These are phyloP conservation scores for Lavandula angustifolia DNA, from an alignment of 257 asterid genomes.

Conservation along the genomic window DNA sequence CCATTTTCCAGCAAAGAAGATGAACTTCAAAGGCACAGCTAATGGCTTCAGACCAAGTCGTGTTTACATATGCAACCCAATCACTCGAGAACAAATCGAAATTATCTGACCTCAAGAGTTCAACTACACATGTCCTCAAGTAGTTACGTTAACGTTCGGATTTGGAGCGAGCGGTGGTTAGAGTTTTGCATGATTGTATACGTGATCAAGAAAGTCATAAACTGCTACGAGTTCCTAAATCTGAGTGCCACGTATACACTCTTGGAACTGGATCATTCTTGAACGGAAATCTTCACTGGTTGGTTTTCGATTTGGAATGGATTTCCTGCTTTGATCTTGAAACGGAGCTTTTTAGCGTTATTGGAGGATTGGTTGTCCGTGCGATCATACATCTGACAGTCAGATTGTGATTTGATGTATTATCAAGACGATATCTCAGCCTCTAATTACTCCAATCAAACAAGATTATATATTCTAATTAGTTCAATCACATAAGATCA, in stretches of 20 bases:
- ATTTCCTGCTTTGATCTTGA: neutral
- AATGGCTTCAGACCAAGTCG: too few relatives aligned
- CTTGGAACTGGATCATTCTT: neutral
- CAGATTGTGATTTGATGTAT: too few relatives aligned
- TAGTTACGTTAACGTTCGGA: neutral
- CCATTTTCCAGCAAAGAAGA: too few relatives aligned
- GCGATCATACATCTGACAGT: too few relatives aligned
- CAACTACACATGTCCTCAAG: neutral
- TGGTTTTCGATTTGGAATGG: neutral
- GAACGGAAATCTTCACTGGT: constrained; percentile 5
- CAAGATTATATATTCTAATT: too few relatives aligned
- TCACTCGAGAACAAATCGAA: constrained; percentile 3
- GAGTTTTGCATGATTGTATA: neutral
- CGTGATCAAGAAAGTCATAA: too few relatives aligned
- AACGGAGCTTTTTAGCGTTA: neutral
- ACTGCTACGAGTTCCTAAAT: too few relatives aligned
- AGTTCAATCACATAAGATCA: too few relatives aligned
- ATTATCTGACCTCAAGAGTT: neutral
- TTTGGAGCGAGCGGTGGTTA: neutral
- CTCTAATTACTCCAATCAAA: too few relatives aligned
- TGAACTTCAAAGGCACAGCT: too few relatives aligned
- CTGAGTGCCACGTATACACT: neutral
- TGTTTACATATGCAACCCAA: neutral
- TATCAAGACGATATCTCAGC: too few relatives aligned
- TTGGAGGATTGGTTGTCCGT: too few relatives aligned